Evolutionary conservation across 2,329 filamentous ascomycete species (phyloP), one percentile per base, ranked within the genome.

Genomic region (Myotisia sp.): DNA sequence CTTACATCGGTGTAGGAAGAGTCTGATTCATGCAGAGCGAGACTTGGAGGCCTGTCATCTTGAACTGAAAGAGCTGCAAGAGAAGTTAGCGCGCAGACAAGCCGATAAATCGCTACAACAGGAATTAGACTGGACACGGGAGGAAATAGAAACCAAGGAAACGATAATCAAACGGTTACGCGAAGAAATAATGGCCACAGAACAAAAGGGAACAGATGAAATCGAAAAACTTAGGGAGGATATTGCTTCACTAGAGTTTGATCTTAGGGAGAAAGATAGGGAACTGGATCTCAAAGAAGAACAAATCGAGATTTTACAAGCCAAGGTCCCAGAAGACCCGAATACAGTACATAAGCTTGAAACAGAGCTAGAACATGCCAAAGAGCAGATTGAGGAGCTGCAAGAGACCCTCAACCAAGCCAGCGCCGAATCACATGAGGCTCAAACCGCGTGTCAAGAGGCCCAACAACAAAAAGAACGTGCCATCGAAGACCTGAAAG

Each of bases 21-120:
- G 79, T 26, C 65, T 98, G 7, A 73, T 72, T 13, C 71, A 75
- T 14, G 86, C 87, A 3, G 86, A 95, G 60, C 77, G 76, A 44
- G 84, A 94, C 40, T 68, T 95, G 2, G 86, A 93, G 51, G 69
- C 70, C 38, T 93, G 92, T 54, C 74, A 79, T 35, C 68, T 79
- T 47, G 82, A 93, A 52, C 74, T 94, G 44, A 62, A 77, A 37
- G 82, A 92, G 42, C 72, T 92, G 40, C 80, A 86, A 42, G 80
- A 92, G 40, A 81, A 79, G 48, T 70, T 83, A 35, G 84, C 83
- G 56, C 73, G 73, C 47, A 79, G 79, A 48, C 76, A 84, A 42
- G 71, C 71, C 7, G 76, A 85, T 47, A 75, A 84, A 43, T 72
- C 67, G 38, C 69, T 83, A 44, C 74, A 73, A 33, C 66, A 71